Evolutionary conservation across 1,284 basidiomycete species (phyloP), one percentile per base, ranked within the genome.

Genomic region (Tremellales sp.): DNA sequence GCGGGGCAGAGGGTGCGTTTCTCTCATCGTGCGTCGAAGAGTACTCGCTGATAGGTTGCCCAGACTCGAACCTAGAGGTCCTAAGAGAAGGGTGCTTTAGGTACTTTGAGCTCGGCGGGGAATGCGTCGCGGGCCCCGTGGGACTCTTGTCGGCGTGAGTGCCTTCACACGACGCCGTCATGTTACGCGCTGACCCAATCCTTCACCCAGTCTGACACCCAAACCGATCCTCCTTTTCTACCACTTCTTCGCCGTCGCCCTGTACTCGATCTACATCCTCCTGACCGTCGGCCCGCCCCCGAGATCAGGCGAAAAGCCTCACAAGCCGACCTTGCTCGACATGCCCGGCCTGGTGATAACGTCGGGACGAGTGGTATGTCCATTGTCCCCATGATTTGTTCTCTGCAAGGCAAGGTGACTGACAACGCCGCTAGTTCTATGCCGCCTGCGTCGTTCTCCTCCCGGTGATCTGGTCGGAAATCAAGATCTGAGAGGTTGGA

Each of bases 231-330:
- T 90, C 32, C 82, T 99, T 22, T 84, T 87, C 60, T 83, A 81
- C 60, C 94, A 98, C 76, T 98, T 98, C 76, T 98, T 95, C 78
- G 77, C 80, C 22, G 94, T 99, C 53, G 94, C 94, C 0, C 81
- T 99, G 55, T 97, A 95, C 74, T 82, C 85, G 10, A 87, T 94
- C 62, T 94, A 83, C 79, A 76, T 86, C 35, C 78, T 95, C 68
- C 89, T 95, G 72, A 83, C 81, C 4, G 81, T 84, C 53, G 81
- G 84, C 33, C 76, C 74, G 8, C 74, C 71, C 1, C 43, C 50
- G 5, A 25, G 9, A 12, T 37, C 45, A 6, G 48, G 50, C 44
- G 28, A 51, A 54, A 55, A 54, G 40, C 37, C 32, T 9, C 31
- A 48, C 16, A 37, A 33, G 18, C 79, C 83, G 0, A 63, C 74